Base-by-base conservation (phyloP, 148 eudicot genomes). In the Chenopodium formosanum region DNA sequence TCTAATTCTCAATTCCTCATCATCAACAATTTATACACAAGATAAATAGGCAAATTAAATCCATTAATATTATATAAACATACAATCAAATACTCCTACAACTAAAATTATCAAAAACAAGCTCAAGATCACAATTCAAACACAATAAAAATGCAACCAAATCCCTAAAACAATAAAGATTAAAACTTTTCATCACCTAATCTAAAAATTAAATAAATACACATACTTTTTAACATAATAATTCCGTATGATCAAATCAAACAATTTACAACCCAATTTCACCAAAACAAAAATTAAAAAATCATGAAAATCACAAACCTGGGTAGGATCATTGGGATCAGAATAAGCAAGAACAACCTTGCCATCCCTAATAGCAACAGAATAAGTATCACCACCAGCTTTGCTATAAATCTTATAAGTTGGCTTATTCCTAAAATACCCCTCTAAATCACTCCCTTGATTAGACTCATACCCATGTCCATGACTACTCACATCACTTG, bases 281-380 rank as follows among this genome's bases (percentile, higher is more conserved):
- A 52, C 44, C 27, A 31, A 7, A 5, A 16, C 29, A 1, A 63
- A 25, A 37, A 6, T 14, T 37, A 32, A 50, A 25, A 56, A 53
- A 56, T 25, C 9, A 9, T 19, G 1, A 32, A 65, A 29, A 31
- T 1, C 0, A 37, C 68, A 74, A 71, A 93, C 97, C 82, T 95
- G 98, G 73, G 76, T 80, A 44, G 86, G 98, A 78, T 93, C 98
- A 44, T 83, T 85, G 44, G 91, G 87, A 73, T 93, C 78, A 68
- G 95, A 75, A 32, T 78, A 89, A 17, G 88, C 88, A 72, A 95
- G 97, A 77, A 93, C 78, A 70, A 93, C 94, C 37, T 89, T 87
- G 0, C 91, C 94, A 74, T 93, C 92, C 12, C 92, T 85, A 60
- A 94, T 89, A 27, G 95, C 85, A 72, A 94, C 87, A 53, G 90